phyloP scores from a whole-genome alignment of 139 green algal species.

The Coelastrella sp. region DNA sequence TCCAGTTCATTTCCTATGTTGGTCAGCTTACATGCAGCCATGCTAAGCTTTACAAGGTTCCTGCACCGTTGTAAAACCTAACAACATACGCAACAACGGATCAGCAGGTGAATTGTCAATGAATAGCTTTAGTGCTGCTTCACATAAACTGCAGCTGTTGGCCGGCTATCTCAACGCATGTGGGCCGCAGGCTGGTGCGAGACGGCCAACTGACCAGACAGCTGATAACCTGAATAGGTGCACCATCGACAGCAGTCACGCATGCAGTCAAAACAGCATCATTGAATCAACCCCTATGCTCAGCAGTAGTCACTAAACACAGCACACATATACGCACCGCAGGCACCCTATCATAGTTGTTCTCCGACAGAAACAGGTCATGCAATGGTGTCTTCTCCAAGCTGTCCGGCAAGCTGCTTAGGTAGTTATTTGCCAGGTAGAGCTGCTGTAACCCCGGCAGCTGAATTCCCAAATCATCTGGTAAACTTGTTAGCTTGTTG shows the following conservation, averaged over 20 bases:
- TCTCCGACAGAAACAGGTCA: constrained; percentile 44
- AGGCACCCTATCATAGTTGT: constrained; percentile 23
- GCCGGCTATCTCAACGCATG: too few relatives aligned
- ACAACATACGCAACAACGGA: background rate
- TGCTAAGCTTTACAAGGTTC: constrained; percentile 21
- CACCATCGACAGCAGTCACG: too few relatives aligned
- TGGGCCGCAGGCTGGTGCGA: too few relatives aligned
- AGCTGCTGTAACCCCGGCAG: constrained; percentile 42
- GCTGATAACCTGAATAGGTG: too few relatives aligned
- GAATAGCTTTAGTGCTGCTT: too few relatives aligned
- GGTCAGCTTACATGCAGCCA: constrained; percentile 42
- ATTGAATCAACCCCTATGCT: too few relatives aligned
- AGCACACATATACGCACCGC: background rate
- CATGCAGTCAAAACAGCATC: too few relatives aligned
- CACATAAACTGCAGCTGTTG: too few relatives aligned
- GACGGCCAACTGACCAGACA: too few relatives aligned
- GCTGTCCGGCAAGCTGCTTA: constrained; percentile 16
- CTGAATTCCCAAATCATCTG: constrained; percentile 33
- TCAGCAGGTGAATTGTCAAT: too few relatives aligned
- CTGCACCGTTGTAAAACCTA: constrained; percentile 4
- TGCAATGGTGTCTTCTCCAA: background rate
- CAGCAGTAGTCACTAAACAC: background rate
- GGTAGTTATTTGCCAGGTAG: constrained; percentile 27
- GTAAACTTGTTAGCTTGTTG: constrained; percentile 58
- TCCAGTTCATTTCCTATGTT: background rate